Base-by-base conservation (phyloP, 1,284 basidiomycete species). In the Austroboletus niveus region DNA sequence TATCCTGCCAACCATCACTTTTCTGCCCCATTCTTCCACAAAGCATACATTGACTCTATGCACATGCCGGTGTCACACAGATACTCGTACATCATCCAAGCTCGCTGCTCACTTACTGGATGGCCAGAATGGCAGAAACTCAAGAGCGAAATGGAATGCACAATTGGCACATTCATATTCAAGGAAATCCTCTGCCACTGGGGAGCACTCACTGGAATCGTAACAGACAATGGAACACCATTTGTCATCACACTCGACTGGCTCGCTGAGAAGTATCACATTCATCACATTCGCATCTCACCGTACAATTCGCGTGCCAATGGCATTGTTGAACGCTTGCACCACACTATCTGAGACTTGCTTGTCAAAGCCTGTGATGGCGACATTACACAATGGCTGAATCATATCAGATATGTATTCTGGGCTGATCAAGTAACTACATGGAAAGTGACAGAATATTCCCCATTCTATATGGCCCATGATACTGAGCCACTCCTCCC, bases 401-500 rank as follows among this genome's bases (percentile, higher is more conserved):
- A 8, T 4, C 17, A 39, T 2, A n/a, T 17, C 1, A 15, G 17
- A 0, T 15, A 46, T 8, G 22, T 55, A 8, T 52, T 55, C n/a
- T 55, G 49, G 50, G 43, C 43, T 0, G 34, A 55, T 4, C 32
- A 20, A 1, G 44, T 55, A 5, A 54, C 52, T 0, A 49, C n/a
- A 1, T 10, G 8, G 2, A 46, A 39, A 12, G 42, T 41, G 0
- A 54, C 49, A 1, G 27, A 46, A 0, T 34, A 45, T 10, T 59
- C 57, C 1, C 60, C 60, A 0, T 66, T 54, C 34, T 66, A 57
- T 42, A 55, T 68, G 42, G 42, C 56, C 0, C 63, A 67, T 41
- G 65, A 65, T 6, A 51, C 60, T 1, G 57, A 72, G 2, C 70
- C 68, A 0, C 38, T 68, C 0, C 52, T 71, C 1, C 70, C 62